A percentile compares a stretch with the other conserved stretches of the same genome.
Conservation (phyloP, 257 asterid genomes). For the Gentiana macrophylla region DNA sequence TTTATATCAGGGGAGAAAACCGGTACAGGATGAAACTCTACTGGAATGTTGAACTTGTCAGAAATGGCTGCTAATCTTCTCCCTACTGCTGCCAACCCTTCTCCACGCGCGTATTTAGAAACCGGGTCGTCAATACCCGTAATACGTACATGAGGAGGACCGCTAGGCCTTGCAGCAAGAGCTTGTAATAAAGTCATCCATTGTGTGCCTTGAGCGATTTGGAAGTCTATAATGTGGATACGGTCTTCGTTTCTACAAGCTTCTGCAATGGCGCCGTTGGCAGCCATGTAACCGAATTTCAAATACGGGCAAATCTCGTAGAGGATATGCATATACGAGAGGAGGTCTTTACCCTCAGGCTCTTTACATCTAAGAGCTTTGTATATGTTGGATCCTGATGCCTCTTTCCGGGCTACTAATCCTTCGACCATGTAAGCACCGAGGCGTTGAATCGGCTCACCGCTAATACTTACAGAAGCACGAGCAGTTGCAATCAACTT, state of each 20-base stretch:
- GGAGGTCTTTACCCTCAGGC: constrained; percentile 64
- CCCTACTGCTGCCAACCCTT: constrained; percentile 43
- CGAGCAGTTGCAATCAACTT: constrained; percentile 41
- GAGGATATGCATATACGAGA: constrained; percentile 73
- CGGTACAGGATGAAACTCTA: constrained; percentile 78
- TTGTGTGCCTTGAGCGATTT: constrained; percentile 88
- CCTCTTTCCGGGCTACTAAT: constrained; percentile 64
- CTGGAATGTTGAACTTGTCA: constrained; percentile 49
- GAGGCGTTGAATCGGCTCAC: constrained; percentile 89
- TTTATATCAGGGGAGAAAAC: constrained; percentile 59
- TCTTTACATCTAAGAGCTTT: constrained; percentile 62
- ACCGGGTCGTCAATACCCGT: constrained; percentile 94
- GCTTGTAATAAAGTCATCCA: constrained; percentile 93
- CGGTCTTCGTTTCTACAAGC: constrained; percentile 68
- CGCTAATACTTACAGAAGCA: constrained; percentile 53
- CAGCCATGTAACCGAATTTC: constrained; percentile 94
- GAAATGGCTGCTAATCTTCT: constrained; percentile 50
- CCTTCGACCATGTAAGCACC: constrained; percentile 96
- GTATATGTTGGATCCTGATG: constrained; percentile 72
- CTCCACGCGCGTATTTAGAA: constrained; percentile 74
- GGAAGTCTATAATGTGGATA: constrained; percentile 85
- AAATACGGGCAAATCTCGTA: constrained; percentile 86
- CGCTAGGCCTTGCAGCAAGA: constrained; percentile 83
- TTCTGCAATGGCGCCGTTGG: constrained; percentile 92
- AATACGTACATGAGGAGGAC: constrained; percentile 78